Conservation (phyloP, 345 rosid species). For the Populus simonii region DNA sequence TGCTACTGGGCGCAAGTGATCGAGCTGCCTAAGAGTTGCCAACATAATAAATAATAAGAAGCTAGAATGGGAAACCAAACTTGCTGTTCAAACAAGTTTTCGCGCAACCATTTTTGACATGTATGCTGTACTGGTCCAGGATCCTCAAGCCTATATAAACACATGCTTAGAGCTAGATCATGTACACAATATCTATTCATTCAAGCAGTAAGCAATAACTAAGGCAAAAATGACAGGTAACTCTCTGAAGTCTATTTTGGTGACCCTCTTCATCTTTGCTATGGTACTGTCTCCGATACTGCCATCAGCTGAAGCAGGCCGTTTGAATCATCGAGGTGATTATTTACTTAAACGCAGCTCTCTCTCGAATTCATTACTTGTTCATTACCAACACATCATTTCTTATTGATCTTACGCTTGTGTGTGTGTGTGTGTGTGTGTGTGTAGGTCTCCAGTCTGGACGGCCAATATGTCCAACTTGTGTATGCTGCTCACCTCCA, state of each 20-base stretch:
- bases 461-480: constrained; percentile 8
- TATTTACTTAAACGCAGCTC: not conserved
- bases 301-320: constrained; percentile 4
- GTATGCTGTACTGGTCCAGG: not conserved
- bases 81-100: not conserved
- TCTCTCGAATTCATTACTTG: not conserved
- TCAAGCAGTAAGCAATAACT: not conserved
- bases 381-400: not conserved
- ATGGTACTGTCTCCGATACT: constrained; percentile 5
- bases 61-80: not conserved
- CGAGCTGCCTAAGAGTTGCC: not conserved
- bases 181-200: not conserved
- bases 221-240: not conserved
- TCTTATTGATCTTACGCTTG: not conserved
- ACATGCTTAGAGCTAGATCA: not conserved
- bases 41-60: no score
- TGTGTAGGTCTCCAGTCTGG: not conserved
- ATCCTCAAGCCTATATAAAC: not conserved
- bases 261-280: constrained; percentile 6
- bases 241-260: constrained; percentile 5
- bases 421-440: no score
- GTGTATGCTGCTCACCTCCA: constrained; percentile 26
- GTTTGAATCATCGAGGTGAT: not conserved
- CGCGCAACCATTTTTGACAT: not conserved
- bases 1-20: no score